Conservation (phyloP, 352 stramenopile species). For the Phytophthora capsici region DNA sequence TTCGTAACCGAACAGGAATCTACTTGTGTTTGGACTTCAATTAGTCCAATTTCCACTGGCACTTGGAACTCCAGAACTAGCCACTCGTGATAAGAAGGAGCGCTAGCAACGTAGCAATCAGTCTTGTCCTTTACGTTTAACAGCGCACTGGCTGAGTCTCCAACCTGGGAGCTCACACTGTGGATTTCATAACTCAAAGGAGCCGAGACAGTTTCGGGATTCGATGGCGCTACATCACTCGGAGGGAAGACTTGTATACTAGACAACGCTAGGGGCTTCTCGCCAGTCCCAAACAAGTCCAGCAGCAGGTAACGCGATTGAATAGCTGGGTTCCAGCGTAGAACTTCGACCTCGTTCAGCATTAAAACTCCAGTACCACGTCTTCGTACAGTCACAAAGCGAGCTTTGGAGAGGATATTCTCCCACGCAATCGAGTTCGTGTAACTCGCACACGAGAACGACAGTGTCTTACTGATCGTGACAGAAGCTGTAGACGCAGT, state of each 20-base stretch:
- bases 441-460: slow-evolving; percentile 59
- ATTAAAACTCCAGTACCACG: slow-evolving; percentile 48
- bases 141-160: slow-evolving; percentile 47
- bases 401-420: slow-evolving; percentile 45
- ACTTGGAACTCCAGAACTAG: slow-evolving; percentile 60
- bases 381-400: slow-evolving; percentile 60
- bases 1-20: slow-evolving; percentile 39
- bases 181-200: slow-evolving; percentile 67
- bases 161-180: slow-evolving; percentile 66
- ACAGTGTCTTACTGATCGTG: slow-evolving; percentile 34
- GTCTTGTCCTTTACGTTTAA: slow-evolving; percentile 26
- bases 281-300: slow-evolving; percentile 50
- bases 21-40: slow-evolving; percentile 58
- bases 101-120: slow-evolving; percentile 53
- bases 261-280: slow-evolving; percentile 45
- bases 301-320: slow-evolving; percentile 55
- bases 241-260: slow-evolving; percentile 59
- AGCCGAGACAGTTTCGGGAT: slow-evolving; percentile 16
- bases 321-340: slow-evolving; percentile 62
- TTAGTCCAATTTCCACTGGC: slow-evolving; percentile 50
- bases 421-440: slow-evolving; percentile 43
- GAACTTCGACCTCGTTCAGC: slow-evolving; percentile 75
- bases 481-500: slow-evolving; percentile 11
- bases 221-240: slow-evolving; percentile 33
- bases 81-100: slow-evolving; percentile 67